These are phyloP conservation scores for Capillidium heterosporum DNA, from an alignment of 371 early-diverging fungal genomes.

Conservation along the genomic window DNA sequence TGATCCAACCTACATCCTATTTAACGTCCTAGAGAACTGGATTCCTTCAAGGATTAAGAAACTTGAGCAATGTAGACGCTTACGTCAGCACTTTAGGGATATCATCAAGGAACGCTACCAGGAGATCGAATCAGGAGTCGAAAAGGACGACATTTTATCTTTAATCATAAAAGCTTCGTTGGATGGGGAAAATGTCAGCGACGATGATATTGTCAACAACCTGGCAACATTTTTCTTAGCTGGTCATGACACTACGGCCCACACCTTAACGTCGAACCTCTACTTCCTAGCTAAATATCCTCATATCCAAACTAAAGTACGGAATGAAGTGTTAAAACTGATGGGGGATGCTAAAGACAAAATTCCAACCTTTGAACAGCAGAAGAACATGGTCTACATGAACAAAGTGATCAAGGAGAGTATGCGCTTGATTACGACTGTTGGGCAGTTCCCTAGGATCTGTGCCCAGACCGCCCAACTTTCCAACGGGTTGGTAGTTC, in stretches of 20 bases:
- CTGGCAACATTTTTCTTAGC: background rate
- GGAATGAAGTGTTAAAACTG: slow-evolving; percentile 1
- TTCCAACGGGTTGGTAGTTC: slow-evolving; percentile 7
- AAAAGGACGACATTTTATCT: background rate
- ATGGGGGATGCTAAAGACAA: slow-evolving; percentile 14
- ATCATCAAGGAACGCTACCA: background rate
- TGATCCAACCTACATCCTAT: background rate
- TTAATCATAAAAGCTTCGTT: background rate
- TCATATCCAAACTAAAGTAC: slow-evolving; percentile 2
- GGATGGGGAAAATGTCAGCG: background rate
- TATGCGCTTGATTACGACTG: slow-evolving; percentile 18
- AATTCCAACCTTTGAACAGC: slow-evolving; percentile 13
- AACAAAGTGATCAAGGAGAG: slow-evolving; percentile 24
- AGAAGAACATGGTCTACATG: slow-evolving; percentile 17
- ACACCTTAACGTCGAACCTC: background rate
- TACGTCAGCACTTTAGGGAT: background rate
- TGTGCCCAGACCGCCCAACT: background rate
- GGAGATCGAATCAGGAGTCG: background rate
- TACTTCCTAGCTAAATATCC: slow-evolving; percentile 2
- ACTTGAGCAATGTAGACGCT: too few species aligned
- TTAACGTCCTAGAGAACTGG: background rate
- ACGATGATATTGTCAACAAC: slow-evolving; percentile 1
- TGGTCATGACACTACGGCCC: slow-evolving; percentile 6
- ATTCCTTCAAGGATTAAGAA: background rate
- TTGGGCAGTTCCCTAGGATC: slow-evolving; percentile 10